Evolutionary conservation across 176 grass and related monocot species (phyloP).

Genomic region (Aegilops umbellulata): DNA sequence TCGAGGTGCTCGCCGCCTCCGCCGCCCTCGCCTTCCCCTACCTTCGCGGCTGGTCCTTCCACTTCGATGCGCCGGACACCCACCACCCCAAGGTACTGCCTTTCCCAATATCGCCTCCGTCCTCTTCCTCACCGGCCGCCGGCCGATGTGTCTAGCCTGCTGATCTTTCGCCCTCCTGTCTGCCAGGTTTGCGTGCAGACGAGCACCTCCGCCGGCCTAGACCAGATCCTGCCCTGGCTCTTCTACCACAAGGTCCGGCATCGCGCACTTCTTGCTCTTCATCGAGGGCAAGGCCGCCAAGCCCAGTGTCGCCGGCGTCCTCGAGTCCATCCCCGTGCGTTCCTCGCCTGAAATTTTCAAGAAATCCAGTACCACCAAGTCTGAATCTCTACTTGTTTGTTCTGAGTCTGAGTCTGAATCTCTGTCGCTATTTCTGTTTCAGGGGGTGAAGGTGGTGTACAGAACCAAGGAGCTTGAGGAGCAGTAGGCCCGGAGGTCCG

Average conservation of each 20-base stretch:
- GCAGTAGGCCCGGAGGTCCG: constrained; percentile 69
- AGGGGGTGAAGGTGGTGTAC: constrained; percentile 95
- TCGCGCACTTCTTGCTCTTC: constrained; percentile 83
- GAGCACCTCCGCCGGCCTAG: constrained; percentile 82
- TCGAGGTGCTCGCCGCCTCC: constrained; percentile 2
- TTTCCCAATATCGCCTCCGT: not conserved
- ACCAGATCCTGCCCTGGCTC: constrained; percentile 95
- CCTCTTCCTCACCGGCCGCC: not conserved
- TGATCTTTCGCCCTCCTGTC: too few relatives aligned
- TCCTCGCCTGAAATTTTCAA: not conserved
- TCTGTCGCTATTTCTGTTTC: not conserved
- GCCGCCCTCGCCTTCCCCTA: constrained; percentile 66
- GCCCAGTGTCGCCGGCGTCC: constrained; percentile 62
- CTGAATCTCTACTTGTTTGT: not conserved
- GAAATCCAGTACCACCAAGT: too few relatives aligned
- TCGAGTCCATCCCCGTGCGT: constrained; percentile 79
- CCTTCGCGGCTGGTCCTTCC: constrained; percentile 73
- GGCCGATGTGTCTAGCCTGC: not conserved
- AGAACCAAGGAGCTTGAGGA: constrained; percentile 85
- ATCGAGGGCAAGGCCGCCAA: constrained; percentile 92
- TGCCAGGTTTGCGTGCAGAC: constrained; percentile 74
- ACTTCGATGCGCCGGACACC: constrained; percentile 37
- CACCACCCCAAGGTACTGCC: constrained; percentile 62
- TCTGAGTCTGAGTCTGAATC: too few relatives aligned
- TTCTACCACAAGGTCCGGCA: constrained; percentile 92